Base-by-base conservation (phyloP, 1,139 yeast genomes). In the Casaregolazyma suthepensis region DNA sequence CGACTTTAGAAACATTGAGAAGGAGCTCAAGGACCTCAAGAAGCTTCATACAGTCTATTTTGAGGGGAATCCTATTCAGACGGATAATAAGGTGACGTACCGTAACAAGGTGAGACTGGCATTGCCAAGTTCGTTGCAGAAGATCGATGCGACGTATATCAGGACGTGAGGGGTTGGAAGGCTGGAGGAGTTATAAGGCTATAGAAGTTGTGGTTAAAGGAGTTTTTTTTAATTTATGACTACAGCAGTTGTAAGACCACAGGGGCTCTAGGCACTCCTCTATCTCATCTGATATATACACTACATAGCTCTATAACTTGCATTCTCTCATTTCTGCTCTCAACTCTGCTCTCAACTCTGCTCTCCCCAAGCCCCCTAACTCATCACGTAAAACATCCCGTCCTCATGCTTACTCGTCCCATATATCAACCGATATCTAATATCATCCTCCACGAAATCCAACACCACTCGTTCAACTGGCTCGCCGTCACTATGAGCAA, bases 11-110 rank as follows among this genome's bases (percentile, higher is more conserved):
- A 85, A 89, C 54, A 72, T 94, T 46, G 83, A 81, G 47, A 69
- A 76, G 43, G 83, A 88, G 66, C 75, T 93, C 55, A 82, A 84
- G 15, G 74, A 73, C 44, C 73, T 89, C 53, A 79, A 82, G 1
- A 76, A 78, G 5, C 74, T 94, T 54, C 96, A 90, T 55, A 89
- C 96, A 0, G 96, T 94, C 5, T 94, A 94, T 66, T 82, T 94
- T 61, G 99, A 94, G 71, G 93, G 94, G n/a, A 93, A 91, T 63
- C 98, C 98, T 1, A 68, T 94, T 15, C 97, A 93, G 65, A 64
- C 74, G 31, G 71, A 79, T 26, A 86, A 86, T 60, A 82, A 83
- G 20, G 83, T 95, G 2, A 84, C 93, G 47, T 94, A 94, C 67
- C 78, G 97, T 64, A 82, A 95, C 65, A 93, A 93, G 67, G 68